phyloP scores from a whole-genome alignment of 441 rosid genomes.

The Hypseocharis bilobata region DNA sequence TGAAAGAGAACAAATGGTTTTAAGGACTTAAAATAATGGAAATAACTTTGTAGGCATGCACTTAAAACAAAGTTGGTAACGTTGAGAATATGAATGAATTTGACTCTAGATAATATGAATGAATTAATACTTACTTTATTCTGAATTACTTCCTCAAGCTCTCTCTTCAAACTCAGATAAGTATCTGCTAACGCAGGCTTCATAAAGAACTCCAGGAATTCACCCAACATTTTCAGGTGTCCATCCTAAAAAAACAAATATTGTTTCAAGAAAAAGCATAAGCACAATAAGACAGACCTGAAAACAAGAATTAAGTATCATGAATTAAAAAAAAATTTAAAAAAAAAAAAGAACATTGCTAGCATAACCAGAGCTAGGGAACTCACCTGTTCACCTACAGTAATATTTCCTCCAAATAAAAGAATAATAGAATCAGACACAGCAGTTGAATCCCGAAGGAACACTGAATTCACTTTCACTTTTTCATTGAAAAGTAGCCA shows the following conservation, averaged over 20 bases:
- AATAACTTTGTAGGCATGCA: too few species aligned
- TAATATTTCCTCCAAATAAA: constrained; percentile 74
- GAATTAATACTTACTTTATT: constrained; percentile 44
- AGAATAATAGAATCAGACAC: constrained; percentile 82
- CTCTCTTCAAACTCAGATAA: constrained; percentile 69
- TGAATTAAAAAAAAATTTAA: background rate
- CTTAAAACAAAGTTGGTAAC: too few species aligned
- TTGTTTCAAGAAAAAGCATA: constrained; percentile 3
- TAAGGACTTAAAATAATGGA: too few species aligned
- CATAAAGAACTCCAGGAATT: constrained; percentile 86
- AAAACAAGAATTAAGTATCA: constrained; percentile 8
- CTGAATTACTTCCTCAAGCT: constrained; percentile 61
- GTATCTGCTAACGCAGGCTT: constrained; percentile 79
- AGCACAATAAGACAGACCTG: background rate
- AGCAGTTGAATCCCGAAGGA: constrained; percentile 88
- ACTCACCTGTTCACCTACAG: constrained; percentile 58
- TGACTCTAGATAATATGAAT: background rate
- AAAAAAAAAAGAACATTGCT: too few species aligned
- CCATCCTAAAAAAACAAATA: constrained; percentile 50
- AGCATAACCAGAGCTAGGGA: background rate
- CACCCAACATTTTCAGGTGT: constrained; percentile 85
- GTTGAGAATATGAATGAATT: constrained; percentile 12
- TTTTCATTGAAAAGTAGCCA: constrained; percentile 98
- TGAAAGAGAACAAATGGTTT: too few species aligned
- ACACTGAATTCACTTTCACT: constrained; percentile 80